Evolutionary conservation across 257 asterid genomes (phyloP).

Genomic region (Solanum piurae): DNA sequence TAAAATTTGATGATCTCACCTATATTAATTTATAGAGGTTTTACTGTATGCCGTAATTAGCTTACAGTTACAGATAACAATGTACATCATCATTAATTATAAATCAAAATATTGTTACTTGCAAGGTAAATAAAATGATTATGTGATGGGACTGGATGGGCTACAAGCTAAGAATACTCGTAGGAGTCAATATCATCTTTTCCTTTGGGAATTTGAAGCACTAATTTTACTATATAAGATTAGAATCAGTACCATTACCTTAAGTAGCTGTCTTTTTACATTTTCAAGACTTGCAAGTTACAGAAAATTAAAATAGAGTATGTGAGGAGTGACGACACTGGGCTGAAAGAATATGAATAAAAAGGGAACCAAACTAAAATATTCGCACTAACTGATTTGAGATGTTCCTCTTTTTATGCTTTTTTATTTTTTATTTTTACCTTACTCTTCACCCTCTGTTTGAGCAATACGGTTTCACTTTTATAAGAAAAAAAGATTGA

Average conservation of each 20-base stretch:
- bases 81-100: neutral
- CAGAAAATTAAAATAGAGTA: neutral
- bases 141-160: neutral
- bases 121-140: neutral
- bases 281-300: neutral
- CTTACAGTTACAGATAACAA: neutral
- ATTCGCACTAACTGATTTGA: neutral
- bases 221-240: neutral
- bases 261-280: neutral
- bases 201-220: neutral
- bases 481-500: neutral
- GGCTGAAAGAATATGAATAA: neutral
- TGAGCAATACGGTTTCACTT: neutral
- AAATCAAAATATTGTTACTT: neutral
- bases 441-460: neutral
- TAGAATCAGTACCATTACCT: neutral
- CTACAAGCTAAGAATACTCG: neutral
- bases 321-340: neutral
- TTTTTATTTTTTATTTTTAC: neutral
- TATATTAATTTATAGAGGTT: too few relatives aligned
- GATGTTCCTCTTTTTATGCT: too few relatives aligned
- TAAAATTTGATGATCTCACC: too few relatives aligned
- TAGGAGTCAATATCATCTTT: neutral
- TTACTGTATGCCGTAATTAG: neutral
- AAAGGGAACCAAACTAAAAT: neutral